phyloP scores from a whole-genome alignment of 73 alveolate species.

The Paramecium pentaurelia region DNA sequence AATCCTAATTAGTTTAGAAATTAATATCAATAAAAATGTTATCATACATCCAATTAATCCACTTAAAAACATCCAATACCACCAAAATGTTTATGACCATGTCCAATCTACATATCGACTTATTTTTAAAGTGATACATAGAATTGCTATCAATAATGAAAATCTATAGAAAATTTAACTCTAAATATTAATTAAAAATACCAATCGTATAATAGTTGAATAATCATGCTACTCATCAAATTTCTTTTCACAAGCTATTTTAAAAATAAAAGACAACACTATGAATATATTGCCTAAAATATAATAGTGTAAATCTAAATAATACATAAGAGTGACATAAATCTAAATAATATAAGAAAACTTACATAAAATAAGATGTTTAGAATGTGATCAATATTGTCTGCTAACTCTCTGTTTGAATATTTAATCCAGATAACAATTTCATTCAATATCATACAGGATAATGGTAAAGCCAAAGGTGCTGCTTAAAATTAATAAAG shows the following conservation, averaged over 20 bases:
- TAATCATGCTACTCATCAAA: neutral
- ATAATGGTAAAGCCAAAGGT: neutral
- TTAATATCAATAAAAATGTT: neutral
- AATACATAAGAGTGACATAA: neutral
- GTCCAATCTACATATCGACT: neutral
- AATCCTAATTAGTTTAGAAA: neutral
- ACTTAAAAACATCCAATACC: conserved; percentile 50
- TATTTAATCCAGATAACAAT: neutral
- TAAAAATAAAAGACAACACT: neutral
- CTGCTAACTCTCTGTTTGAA: neutral
- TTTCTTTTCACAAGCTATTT: neutral
- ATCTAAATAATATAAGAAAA: neutral
- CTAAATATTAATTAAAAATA: neutral
- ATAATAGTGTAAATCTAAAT: neutral
- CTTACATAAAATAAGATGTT: neutral
- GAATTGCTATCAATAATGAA: neutral
- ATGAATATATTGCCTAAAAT: neutral
- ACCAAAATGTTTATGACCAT: conserved; percentile 35
- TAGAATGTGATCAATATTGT: neutral
- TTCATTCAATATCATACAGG: neutral
- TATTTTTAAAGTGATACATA: neutral
- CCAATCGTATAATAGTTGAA: neutral
- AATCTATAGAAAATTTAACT: neutral
- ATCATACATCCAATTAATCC: neutral
- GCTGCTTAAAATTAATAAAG: neutral